These are phyloP conservation scores for Cyclospora cayetanensis DNA, from an alignment of 169 alveolate genomes.

Conservation along the genomic window DNA sequence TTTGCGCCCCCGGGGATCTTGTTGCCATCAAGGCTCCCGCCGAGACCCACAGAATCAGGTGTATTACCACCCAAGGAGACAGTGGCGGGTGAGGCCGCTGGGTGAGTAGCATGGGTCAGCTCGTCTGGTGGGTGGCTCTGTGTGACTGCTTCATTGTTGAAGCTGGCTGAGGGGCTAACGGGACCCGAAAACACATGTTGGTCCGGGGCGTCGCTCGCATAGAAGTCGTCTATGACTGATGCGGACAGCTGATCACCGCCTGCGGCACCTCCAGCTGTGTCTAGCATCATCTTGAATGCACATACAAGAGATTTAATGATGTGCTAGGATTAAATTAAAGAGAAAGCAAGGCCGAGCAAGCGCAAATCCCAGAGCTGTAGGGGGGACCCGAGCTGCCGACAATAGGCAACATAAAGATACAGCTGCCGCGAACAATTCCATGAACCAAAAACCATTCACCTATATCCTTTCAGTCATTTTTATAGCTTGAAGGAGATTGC, in stretches of 20 bases:
- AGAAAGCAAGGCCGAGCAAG: too few relatives aligned
- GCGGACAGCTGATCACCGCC: neutral
- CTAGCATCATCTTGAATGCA: conserved; percentile 13
- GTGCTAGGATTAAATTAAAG: neutral
- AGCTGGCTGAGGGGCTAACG: neutral
- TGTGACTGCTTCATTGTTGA: neutral
- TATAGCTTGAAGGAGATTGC: neutral
- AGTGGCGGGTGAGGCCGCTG: neutral
- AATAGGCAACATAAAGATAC: too few relatives aligned
- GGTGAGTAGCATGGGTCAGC: neutral
- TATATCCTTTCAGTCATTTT: neutral
- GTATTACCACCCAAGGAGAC: neutral
- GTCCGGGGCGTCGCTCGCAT: conserved; percentile 25
- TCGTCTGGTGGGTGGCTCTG: neutral
- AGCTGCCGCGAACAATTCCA: too few relatives aligned
- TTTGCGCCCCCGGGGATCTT: conserved; percentile 18
- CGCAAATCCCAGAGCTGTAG: too few relatives aligned
- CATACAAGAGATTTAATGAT: neutral
- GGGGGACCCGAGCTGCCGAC: too few relatives aligned
- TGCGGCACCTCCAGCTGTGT: neutral
- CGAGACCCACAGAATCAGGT: neutral
- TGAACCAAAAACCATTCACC: neutral
- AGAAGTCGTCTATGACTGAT: conserved; percentile 40
- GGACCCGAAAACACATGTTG: neutral
- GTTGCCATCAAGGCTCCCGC: conserved; percentile 6